Evolutionary conservation across 306 rosid genomes (phyloP), one percentile per base, ranked within the genome.

Genomic region (Prunus fruticosa): DNA sequence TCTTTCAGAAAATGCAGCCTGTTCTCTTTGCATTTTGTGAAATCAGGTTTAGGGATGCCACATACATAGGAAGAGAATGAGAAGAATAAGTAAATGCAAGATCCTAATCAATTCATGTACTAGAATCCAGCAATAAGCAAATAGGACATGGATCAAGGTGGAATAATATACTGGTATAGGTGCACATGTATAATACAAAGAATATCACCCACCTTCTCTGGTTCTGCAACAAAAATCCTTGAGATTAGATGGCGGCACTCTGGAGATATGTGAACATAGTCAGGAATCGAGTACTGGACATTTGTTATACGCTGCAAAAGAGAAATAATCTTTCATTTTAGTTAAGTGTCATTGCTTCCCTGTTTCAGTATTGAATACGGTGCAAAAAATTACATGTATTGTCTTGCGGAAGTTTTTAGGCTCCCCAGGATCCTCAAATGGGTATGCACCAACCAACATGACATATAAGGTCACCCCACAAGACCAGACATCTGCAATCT

Each of bases 401-500:
- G 98, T 92, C 82, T 89, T 95, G 79, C 97, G 96, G 82, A 95
- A 92, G 85, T 92, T 95, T 85, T 90, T 95, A 23, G 98, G 98
- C 73, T 94, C 97, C 73, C 87, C 98, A 20, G 97, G 96, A 79
- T 94, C 97, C 84, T 94, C 97, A 32, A 95, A 95, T 65, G 98
- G 98, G 82, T 92, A 95, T 19, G 98, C 98, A 58, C 97, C 98
- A 71, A 92, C 97, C 90, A 95, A 87, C 98, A 94, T 94, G 69
- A 94, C 98, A 81, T 94, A 94, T 64, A 94, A 88, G 75, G 98
- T 94, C 84, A 94, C 97, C 78, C 98, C 98, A 86, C 98, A 92
- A 45, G 98, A 94, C 98, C 98, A 94, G 7, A 94, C 98, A 67
- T 94, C 98, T 9, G 98, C 98, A 81, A 92, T 90, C 98, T 94